Base-by-base conservation (phyloP, 2,329 filamentous ascomycete genomes). In the Aspergillus fumigatiaffinis region DNA sequence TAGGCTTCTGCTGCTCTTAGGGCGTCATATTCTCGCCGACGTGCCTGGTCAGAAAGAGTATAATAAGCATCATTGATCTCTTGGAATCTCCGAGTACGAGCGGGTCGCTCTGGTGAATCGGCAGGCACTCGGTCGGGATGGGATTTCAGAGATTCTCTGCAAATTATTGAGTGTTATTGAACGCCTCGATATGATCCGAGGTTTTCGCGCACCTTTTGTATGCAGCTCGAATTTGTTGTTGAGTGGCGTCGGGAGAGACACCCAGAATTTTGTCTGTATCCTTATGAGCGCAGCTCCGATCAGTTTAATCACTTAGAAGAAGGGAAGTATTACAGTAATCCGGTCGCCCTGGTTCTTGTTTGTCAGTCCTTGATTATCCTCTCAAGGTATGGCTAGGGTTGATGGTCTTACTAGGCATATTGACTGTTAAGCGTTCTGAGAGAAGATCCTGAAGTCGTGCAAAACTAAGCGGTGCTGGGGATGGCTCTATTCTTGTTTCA, bases 21-120 rank as follows among this genome's bases (percentile, higher is more conserved):
- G 14, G 57, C 80, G 70, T 97, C 93, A 77, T 97, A 97, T 58
- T 96, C 91, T 60, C 86, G 82, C 53, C 93, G 86, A 28, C 93
- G 85, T 0, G 80, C 77, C 8, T 87, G 71, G 72, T 97, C 92
- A 0, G 90, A 96, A 28, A 97, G 86, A 0, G 90, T 92, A 74
- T 91, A 96, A 80, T 96, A 96, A 61, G 92, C 91, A 70, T 96
- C 92, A 77, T 95, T 96, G 68, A 96, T 90, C 63, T 90, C 85
- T 74, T 96, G 92, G 79, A 96, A 96, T 71, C 88, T 88, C 69
- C 89, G 90, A 5, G 94, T 99, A 68, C 92, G 89, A 12, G 84
- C 76, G 23, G 85, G 75, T 62, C 93, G 90, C 66, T 97, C 92
- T 41, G 92, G 91, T 4, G 91, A 93, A 76, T 92, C 86, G 63